Evolutionary conservation across 305 asterid genomes (phyloP).

Genomic region (Ajuga reptans): DNA sequence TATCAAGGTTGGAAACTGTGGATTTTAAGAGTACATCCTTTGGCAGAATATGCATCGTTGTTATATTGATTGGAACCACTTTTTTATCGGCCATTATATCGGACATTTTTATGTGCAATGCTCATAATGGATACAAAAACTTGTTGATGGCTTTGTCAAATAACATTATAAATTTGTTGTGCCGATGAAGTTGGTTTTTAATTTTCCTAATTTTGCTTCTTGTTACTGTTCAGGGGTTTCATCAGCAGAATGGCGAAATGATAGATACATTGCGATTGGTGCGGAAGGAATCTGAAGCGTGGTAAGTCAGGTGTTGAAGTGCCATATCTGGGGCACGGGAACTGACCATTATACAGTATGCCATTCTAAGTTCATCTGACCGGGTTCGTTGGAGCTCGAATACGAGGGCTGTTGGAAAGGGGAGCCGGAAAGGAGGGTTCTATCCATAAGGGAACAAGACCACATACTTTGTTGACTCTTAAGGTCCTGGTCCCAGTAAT

Average conservation of each 20-base stretch:
- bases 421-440: too few species aligned
- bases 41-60: neutral
- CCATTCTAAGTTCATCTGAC: too few species aligned
- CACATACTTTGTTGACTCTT: too few species aligned
- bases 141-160: neutral
- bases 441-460: too few species aligned
- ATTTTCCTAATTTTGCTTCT: neutral
- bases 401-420: too few species aligned
- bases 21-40: neutral
- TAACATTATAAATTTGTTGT: neutral
- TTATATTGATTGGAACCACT: neutral
- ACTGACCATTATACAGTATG: too few species aligned
- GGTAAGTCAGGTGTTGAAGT: neutral
- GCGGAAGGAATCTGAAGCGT: constrained; percentile 7
- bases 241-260: constrained; percentile 9
- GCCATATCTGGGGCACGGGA: constrained; percentile 6
- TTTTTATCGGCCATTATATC: neutral
- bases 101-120: neutral
- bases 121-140: neutral
- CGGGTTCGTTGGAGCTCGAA: too few species aligned
- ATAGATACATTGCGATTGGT: neutral
- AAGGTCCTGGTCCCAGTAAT: too few species aligned
- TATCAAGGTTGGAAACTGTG: neutral
- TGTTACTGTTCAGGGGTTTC: constrained; percentile 1
- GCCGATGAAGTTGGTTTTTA: neutral